Base-by-base conservation (phyloP, 2,329 filamentous ascomycete genomes). In the Pyricularia pennisetigena region DNA sequence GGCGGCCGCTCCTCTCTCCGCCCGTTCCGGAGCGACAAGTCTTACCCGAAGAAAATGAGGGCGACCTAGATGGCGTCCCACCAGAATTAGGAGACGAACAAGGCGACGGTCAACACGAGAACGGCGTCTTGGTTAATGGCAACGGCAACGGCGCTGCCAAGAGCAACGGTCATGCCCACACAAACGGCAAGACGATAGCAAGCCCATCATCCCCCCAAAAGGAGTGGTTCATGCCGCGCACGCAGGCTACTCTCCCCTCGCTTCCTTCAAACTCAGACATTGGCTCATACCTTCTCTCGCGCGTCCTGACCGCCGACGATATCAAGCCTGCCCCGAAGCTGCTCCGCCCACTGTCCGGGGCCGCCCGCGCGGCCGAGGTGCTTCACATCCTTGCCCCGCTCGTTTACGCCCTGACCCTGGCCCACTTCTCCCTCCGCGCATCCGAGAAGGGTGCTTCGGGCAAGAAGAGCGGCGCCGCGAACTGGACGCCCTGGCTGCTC, bases 181-280 rank as follows among this genome's bases (percentile, higher is more conserved):
- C 70, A 65, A 65, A 73, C 72, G 69, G 74, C 70, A 66, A 35
- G 66, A 61, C 66, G 20, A 12, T 68, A 4, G 30, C 63, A 20
- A 24, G 20, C 12, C 35, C 72, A 26, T 69, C 76, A 24, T 74
- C 80, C 5, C 79, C 85, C 70, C 80, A 82, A 68, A 84, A 82
- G 71, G 88, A 88, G 71, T 98, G 94, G 91, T 86, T 85, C 16
- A 98, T 99, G 94, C 94, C 94, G n/a, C 85, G 95, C 69, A 99
- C 95, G 0, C 93, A 93, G 49, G 85, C 97, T 73, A 91, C 88
- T 29, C 85, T 99, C 64, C 94, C 95, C 0, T 90, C 88, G 64
- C 83, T 99, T 20, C 95, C 95, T 0, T 89, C 90, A 68, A 86
- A 90, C 0, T 86, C 89, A 67, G 92, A 97, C 73, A 94, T 97